Evolutionary conservation across 1,139 yeast species (phyloP).

Genomic region (Sugiyamaella pinicola): DNA sequence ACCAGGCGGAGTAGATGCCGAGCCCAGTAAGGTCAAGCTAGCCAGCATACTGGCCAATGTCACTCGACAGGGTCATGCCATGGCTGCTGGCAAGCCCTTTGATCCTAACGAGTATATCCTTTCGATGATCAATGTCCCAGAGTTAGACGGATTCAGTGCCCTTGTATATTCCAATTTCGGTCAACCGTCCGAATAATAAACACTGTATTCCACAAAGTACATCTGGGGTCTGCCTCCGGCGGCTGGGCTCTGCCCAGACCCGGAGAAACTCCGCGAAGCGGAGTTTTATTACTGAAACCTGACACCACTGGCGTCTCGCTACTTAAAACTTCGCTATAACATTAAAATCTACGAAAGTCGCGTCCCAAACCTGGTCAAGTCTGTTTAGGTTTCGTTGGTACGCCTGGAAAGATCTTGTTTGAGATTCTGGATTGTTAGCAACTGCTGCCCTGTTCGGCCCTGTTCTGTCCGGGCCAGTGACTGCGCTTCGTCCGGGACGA

Average conservation of each 20-base stretch:
- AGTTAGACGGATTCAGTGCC: constrained; percentile 85
- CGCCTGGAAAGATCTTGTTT: constrained; percentile 21
- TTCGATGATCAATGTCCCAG: constrained; percentile 54
- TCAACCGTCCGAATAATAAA: neutral
- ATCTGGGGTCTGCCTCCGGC: too few species aligned
- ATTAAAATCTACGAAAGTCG: neutral
- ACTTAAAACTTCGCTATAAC: too few species aligned
- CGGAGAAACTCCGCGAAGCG: too few species aligned
- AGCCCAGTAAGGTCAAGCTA: constrained; percentile 50
- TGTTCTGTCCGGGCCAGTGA: too few species aligned
- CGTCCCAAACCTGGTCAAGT: neutral
- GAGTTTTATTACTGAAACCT: neutral
- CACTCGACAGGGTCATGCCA: constrained; percentile 63
- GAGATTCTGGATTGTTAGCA: constrained; percentile 16
- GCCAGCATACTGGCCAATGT: constrained; percentile 71
- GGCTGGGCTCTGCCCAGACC: too few species aligned
- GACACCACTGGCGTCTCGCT: too few species aligned
- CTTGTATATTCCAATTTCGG: constrained; percentile 76
- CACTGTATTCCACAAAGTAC: too few species aligned
- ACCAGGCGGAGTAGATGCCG: constrained; percentile 25
- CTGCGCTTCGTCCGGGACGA: too few species aligned
- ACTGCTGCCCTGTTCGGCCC: too few species aligned
- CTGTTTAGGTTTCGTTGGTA: constrained; percentile 17
- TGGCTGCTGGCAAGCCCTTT: constrained; percentile 52
- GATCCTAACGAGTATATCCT: constrained; percentile 53